Percentiles rank a stretch among this genome's conserved stretches.
Conservation (phyloP, 2,329 filamentous ascomycete genomes). For the Aspergillus sp. region DNA sequence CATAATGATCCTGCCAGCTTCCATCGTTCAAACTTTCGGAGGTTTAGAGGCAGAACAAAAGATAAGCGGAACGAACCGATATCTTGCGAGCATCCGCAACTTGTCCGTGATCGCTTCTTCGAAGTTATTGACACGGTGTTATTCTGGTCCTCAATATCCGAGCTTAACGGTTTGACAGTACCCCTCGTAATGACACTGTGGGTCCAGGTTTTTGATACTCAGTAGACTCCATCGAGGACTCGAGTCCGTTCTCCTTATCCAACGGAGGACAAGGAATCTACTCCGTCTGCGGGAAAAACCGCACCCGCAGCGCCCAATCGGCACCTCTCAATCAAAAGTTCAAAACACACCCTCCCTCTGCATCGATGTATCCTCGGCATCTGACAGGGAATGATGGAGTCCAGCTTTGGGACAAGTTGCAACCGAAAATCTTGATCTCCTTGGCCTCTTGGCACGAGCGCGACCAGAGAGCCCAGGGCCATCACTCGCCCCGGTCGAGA, state of each 20-base stretch:
- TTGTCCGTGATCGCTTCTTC: not conserved
- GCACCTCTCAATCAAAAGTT: not conserved
- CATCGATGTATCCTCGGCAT: not conserved
- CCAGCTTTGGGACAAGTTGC: not conserved
- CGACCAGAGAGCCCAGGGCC: not conserved
- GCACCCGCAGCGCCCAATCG: not conserved
- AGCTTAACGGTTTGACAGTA: not conserved
- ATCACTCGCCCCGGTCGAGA: not conserved
- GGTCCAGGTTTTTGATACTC: not conserved
- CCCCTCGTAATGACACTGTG: not conserved
- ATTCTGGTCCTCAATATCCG: not conserved
- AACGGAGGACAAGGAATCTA: not conserved
- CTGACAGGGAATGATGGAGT: not conserved
- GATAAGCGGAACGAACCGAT: not conserved
- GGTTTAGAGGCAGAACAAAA: not conserved
- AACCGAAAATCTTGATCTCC: slow-evolving; percentile 21
- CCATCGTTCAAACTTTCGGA: not conserved
- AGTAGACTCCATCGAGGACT: not conserved
- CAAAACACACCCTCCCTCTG: not conserved
- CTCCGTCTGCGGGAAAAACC: not conserved
- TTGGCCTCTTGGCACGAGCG: slow-evolving; percentile 20
- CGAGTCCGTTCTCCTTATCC: not conserved
- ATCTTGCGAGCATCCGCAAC: not conserved
- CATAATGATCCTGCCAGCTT: slow-evolving; percentile 1
- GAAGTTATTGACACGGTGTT: not conserved